Conservation (phyloP, 768 basidiomycete species). For the Boletus tylopilopsis region DNA sequence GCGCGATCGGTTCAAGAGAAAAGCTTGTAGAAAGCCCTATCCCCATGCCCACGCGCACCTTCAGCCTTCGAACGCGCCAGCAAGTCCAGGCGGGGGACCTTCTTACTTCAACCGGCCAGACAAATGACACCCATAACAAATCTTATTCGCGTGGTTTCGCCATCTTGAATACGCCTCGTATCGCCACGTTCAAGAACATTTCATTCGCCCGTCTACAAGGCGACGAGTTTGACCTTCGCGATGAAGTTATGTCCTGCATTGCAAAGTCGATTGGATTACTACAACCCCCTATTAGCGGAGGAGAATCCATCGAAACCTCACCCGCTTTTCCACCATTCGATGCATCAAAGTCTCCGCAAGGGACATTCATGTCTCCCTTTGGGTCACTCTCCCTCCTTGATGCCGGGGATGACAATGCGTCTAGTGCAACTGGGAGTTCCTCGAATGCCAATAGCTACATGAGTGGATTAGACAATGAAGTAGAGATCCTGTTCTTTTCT, state of each 20-base stretch:
- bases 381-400: constrained; percentile 72
- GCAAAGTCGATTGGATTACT: constrained; percentile 94
- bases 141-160: constrained; percentile 46
- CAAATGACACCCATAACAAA: constrained; percentile 45
- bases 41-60: constrained; percentile 16
- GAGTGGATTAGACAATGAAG: constrained; percentile 90
- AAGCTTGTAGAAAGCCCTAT: constrained; percentile 24
- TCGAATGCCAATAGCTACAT: constrained; percentile 52
- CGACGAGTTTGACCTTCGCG: constrained; percentile 90
- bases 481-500: constrained; percentile 92
- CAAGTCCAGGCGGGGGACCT: constrained; percentile 77
- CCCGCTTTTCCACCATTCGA: constrained; percentile 55
- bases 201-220: constrained; percentile 30
- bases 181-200: constrained; percentile 29
- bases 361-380: constrained; percentile 61
- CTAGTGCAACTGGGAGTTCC: constrained; percentile 61
- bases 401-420: constrained; percentile 60
- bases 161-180: constrained; percentile 47
- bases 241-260: constrained; percentile 96
- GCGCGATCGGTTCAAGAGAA: constrained; percentile 19
- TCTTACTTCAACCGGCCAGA: constrained; percentile 51
- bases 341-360: constrained; percentile 31
- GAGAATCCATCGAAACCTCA: constrained; percentile 62
- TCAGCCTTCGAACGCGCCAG: constrained; percentile 37
- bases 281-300: constrained; percentile 76